phyloP scores from a whole-genome alignment of 2,329 filamentous ascomycete genomes.

The Pseudogymnoascus sp. region DNA sequence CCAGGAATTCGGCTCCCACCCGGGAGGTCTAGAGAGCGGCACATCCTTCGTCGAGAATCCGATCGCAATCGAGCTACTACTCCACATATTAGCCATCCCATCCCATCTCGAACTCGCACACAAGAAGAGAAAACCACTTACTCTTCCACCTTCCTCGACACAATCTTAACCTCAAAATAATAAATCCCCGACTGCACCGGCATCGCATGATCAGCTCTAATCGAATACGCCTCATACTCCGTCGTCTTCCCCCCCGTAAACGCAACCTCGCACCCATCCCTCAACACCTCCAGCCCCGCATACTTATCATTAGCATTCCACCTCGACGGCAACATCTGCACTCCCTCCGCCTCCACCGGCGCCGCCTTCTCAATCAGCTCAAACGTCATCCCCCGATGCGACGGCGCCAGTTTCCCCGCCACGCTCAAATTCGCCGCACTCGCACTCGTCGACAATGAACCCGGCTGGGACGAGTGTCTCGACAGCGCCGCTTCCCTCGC shows the following conservation, averaged over 20 bases:
- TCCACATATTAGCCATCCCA: constrained; percentile 13
- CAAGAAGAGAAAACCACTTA: constrained; percentile 30
- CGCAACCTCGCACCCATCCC: constrained; percentile 62
- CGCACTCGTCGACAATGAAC: constrained; percentile 45
- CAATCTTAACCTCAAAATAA: constrained; percentile 72
- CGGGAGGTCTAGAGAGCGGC: constrained; percentile 48
- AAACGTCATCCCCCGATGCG: constrained; percentile 71
- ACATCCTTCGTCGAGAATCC: constrained; percentile 52
- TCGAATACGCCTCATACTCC: constrained; percentile 69
- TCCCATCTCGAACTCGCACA: not conserved
- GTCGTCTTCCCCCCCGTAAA: constrained; percentile 41
- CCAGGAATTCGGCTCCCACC: constrained; percentile 62
- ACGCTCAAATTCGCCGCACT: constrained; percentile 45
- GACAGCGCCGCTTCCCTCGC: constrained; percentile 36
- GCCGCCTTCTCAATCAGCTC: constrained; percentile 75
- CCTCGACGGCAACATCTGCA: constrained; percentile 65
- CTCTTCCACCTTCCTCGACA: constrained; percentile 61
- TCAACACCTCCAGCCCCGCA: constrained; percentile 62
- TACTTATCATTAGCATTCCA: constrained; percentile 80
- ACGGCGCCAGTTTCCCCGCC: constrained; percentile 44
- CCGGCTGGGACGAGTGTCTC: constrained; percentile 36
- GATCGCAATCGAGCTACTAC: constrained; percentile 52
- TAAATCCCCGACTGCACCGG: constrained; percentile 86
- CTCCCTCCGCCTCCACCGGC: constrained; percentile 49
- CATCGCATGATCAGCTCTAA: constrained; percentile 80